phyloP scores from a whole-genome alignment of 257 asterid genomes.

The Solanum chmielewskii region DNA sequence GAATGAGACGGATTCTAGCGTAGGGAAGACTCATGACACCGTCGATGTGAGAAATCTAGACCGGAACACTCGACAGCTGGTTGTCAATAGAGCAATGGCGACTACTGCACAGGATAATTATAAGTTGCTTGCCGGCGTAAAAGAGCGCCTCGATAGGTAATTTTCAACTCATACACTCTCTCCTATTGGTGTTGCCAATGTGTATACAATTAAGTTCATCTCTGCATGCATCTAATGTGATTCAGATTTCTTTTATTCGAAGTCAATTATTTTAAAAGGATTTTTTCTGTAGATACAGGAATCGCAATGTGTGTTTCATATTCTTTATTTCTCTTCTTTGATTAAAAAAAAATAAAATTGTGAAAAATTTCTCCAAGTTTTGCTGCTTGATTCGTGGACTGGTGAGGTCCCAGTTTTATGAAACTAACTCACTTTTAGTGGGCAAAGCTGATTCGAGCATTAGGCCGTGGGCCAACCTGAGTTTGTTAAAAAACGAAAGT shows the following conservation, averaged over 20 bases:
- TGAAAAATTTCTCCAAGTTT: neutral
- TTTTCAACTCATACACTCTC: neutral
- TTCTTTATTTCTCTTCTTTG: neutral
- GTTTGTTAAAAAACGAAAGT: neutral
- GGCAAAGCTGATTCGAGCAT: neutral
- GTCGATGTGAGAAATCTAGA: constrained; percentile 67
- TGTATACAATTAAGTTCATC: neutral
- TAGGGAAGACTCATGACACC: constrained; percentile 16
- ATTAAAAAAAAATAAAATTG: neutral
- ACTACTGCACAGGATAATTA: constrained; percentile 71
- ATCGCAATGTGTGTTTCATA: neutral
- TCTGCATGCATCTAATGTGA: neutral
- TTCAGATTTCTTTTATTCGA: neutral
- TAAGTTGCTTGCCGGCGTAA: constrained; percentile 59
- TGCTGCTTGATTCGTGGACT: neutral
- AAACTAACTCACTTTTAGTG: neutral
- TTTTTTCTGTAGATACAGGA: neutral
- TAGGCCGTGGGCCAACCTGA: neutral
- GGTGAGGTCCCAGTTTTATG: neutral
- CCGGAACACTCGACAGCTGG: constrained; percentile 50
- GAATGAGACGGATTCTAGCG: constrained; percentile 8
- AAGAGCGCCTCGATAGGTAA: constrained; percentile 72
- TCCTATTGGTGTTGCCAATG: neutral
- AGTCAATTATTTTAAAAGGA: neutral
- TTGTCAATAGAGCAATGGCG: constrained; percentile 61